Evolutionary conservation across 441 rosid species (phyloP), one percentile per base, ranked within the genome.

Genomic region (Pelargonium citronellum): DNA sequence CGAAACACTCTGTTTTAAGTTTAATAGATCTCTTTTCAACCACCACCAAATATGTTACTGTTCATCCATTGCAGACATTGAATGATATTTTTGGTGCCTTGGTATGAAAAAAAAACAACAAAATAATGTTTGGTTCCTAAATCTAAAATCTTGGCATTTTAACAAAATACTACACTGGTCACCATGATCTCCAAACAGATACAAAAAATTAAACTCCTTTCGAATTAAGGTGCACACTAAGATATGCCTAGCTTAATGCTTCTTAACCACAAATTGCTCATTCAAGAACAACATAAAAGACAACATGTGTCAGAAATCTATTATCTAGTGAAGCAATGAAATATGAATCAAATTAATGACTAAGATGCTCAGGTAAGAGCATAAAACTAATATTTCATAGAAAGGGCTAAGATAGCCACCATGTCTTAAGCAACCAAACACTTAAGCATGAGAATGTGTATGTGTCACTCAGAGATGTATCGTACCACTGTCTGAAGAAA

Each of bases 401-500:
- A 53, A 17, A 53, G 22, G 20, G 60, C 19, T 15, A 53, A 19
- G 60, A 53, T 53, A 22, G 9, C 19, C 17, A 53, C 19, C 62
- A 55, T 15, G 60, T 53, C 60, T 13, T 53, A 53, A 53, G 60
- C 60, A n/a, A n/a, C 17, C 24, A 55, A 17, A 15, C 62, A 55
- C 62, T 16, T 0, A 55, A 55, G 62, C 62, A 55, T 16, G 11
- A 55, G 24, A 55, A 12, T 47, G n/a, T 11, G 62, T 55, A 7
- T 55, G 62, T 55, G 19, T 55, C 11, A 15, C 27, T 17, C 17
- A 16, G 62, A 16, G 62, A 34, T 55, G 62, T 17, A 77, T 67
- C 82, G 69, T 78, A 89, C 96, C 94, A 78, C 80, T 79, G 63
- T 87, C 91, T 20, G 97, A 87, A 71, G 97, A 91, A 82, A 87